Conservation (phyloP, 1,284 basidiomycete genomes). For the Ceratobasidium sp. region DNA sequence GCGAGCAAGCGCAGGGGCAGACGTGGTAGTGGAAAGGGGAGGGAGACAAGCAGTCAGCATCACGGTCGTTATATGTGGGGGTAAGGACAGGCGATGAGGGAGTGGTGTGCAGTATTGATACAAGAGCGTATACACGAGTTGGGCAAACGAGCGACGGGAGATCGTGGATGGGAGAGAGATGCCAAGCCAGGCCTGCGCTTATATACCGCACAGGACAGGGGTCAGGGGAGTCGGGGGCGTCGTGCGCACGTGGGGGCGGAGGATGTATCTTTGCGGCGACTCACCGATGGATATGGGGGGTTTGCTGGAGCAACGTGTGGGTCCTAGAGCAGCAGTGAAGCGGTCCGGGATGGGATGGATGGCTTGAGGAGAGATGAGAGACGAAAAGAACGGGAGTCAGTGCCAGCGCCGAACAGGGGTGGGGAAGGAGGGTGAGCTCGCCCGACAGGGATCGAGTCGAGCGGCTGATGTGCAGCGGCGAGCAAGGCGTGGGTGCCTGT, state of each 20-base stretch:
- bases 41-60: constrained; percentile 30
- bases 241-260: constrained; percentile 7
- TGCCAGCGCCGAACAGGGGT: constrained; percentile 34
- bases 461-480: constrained; percentile 11
- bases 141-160: constrained; percentile 17
- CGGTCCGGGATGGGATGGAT: constrained; percentile 26
- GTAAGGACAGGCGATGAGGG: constrained; percentile 37
- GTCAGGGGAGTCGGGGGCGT: too few relatives aligned
- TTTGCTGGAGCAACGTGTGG: constrained; percentile 14
- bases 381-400: constrained; percentile 30
- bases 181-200: background rate
- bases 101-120: constrained; percentile 25
- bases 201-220: background rate
- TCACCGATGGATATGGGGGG: constrained; percentile 15
- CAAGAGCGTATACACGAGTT: too few relatives aligned
- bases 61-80: constrained; percentile 25
- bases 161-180: background rate
- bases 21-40: constrained; percentile 13
- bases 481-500: constrained; percentile 20
- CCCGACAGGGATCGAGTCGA: background rate
- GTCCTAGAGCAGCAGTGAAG: constrained; percentile 38
- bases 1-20: constrained; percentile 16
- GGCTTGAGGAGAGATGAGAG: constrained; percentile 14
- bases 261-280: background rate
- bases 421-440: constrained; percentile 15